phyloP scores from a whole-genome alignment of 306 rosid genomes.

The Alnus glutinosa region DNA sequence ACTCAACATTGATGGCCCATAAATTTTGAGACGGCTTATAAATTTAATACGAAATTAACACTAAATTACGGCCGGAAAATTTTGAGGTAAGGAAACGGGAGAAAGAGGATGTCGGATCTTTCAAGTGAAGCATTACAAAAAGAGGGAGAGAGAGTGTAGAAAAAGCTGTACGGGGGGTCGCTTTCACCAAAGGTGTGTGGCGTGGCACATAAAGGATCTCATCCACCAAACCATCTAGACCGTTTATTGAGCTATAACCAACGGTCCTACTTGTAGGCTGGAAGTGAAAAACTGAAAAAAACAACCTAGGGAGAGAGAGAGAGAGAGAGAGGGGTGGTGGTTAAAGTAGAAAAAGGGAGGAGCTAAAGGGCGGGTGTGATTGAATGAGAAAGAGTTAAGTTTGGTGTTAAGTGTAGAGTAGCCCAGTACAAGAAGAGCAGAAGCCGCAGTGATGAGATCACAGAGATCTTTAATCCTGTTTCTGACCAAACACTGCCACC shows the following conservation, averaged over 20 bases:
- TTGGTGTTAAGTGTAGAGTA: constrained; percentile 11
- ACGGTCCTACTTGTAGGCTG: constrained; percentile 26
- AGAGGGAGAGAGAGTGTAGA: constrained; percentile 20
- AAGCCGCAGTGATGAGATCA: constrained; percentile 51
- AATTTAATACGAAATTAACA: no score
- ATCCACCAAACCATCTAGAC: constrained; percentile 29
- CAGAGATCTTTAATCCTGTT: constrained; percentile 54
- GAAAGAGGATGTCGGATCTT: constrained; percentile 43
- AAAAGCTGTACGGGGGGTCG: constrained; percentile 37
- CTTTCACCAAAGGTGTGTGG: constrained; percentile 41
- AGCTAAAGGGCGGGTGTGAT: neutral
- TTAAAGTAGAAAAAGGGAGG: constrained; percentile 28
- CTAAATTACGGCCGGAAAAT: no score
- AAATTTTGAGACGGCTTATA: no score
- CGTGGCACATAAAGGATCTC: constrained; percentile 34
- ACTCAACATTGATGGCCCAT: no score
- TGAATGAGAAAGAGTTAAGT: constrained; percentile 22
- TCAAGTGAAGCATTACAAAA: constrained; percentile 37
- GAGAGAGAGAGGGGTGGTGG: neutral
- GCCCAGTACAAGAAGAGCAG: constrained; percentile 36
- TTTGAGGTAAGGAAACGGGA: neutral
- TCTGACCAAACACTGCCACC: constrained; percentile 69
- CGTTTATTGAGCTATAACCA: constrained; percentile 21
- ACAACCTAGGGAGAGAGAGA: neutral
- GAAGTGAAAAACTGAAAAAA: constrained; percentile 23